Evolutionary conservation across 1,284 basidiomycete species (phyloP).

Genomic region (Volvariella surrecta): DNA sequence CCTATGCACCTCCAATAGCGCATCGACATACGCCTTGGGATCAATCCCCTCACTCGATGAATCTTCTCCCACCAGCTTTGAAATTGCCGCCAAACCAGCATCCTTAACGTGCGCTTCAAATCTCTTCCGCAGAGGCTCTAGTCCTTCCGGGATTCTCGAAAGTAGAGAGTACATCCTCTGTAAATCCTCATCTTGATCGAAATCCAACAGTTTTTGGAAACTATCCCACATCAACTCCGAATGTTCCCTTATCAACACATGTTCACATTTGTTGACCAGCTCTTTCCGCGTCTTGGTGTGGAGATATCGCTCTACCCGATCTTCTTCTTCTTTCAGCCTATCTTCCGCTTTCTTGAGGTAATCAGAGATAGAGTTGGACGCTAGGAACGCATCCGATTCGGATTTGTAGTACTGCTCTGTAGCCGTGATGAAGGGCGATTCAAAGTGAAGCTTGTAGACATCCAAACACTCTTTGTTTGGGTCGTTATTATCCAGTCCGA

Average conservation of each 20-base stretch:
- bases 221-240: constrained; percentile 87
- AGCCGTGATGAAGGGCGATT: constrained; percentile 80
- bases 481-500: constrained; percentile 90
- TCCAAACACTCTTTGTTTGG: constrained; percentile 90
- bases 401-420: constrained; percentile 90
- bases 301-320: constrained; percentile 91
- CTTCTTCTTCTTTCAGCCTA: constrained; percentile 89
- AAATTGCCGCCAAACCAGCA: constrained; percentile 78
- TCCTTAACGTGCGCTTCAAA: constrained; percentile 96
- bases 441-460: constrained; percentile 91
- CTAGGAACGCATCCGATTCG: constrained; percentile 88
- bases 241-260: constrained; percentile 88
- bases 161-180: constrained; percentile 94
- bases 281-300: constrained; percentile 83
- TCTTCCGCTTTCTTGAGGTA: constrained; percentile 97
- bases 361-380: constrained; percentile 88
- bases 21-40: constrained; percentile 93
- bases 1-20: constrained; percentile 83
- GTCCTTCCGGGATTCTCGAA: constrained; percentile 81
- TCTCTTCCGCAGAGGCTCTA: constrained; percentile 87
- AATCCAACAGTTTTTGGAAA: constrained; percentile 90
- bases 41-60: constrained; percentile 61
- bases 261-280: constrained; percentile 88
- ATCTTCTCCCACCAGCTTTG: constrained; percentile 71
- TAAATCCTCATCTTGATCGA: constrained; percentile 89